Base-by-base conservation (phyloP, 2,329 filamentous ascomycete species). In the Onygenales sp. region DNA sequence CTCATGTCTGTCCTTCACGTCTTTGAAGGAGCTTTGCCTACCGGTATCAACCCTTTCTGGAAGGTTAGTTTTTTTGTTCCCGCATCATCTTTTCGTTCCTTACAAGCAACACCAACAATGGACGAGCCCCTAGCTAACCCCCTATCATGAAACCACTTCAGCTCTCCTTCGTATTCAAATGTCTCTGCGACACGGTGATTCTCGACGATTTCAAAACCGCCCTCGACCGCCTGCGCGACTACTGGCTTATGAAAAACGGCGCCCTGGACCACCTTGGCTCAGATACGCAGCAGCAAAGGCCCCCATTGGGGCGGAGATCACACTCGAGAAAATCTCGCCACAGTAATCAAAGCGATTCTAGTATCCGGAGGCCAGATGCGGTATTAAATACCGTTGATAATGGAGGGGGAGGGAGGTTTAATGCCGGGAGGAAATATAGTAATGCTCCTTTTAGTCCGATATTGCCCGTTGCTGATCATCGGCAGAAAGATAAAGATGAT, bases 191-290 rank as follows among this genome's bases (percentile, higher is more conserved):
- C 61, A 81, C 78, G 0, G 80, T 86, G 50, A 77, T 86, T 50
- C 76, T 86, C 9, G 83, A 86, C 61, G 83, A 86, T 60, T 86
- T 86, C 75, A 85, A 85, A 61, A 83, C 81, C 2, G 75, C 74
- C 0, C 64, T 78, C 5, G 75, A 78, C 55, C 61, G 59, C 17
- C 56, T 70, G 38, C 64, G 67, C 27, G 53, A 57, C 5, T 64
- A 69, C 56, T 69, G 65, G 66, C 55, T 69, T 27, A 55, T 58
- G 36, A 68, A 67, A 48, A 64, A 64, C 36, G 58, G 57, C 7
- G 55, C 50, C 10, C 55, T 58, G 35, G 59, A 65, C 35, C 43
- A 50, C 6, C 39, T 38, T 17, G 42, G 33, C 6, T 51, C 54
- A 27, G 21, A n/a, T n/a, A 10, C 36, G 31, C 35, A 49, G 3